phyloP scores from a whole-genome alignment of 2,329 filamentous ascomycete genomes.

The Dothideomycetidae sp. region DNA sequence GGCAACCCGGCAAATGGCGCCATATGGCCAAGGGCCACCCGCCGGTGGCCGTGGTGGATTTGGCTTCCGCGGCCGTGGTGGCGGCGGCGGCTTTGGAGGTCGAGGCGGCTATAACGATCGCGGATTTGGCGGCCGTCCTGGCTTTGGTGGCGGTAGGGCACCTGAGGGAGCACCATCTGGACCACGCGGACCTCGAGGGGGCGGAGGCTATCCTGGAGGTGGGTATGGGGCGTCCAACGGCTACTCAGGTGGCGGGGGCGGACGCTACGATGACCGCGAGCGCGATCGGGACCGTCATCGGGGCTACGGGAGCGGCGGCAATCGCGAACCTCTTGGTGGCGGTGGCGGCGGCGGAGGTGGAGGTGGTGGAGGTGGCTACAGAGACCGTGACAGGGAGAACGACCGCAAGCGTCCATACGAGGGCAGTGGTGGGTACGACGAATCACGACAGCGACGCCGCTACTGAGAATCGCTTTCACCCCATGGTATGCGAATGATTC shows the following conservation, averaged over 20 bases:
- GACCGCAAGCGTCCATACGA: slow-evolving; percentile 51
- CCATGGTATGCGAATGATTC: no score
- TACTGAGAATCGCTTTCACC: no score
- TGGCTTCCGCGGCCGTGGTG: slow-evolving; percentile 35
- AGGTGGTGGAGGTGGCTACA: slow-evolving; percentile 34
- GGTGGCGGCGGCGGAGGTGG: slow-evolving; percentile 39
- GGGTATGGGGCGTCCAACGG: slow-evolving; percentile 17
- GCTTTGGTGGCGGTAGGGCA: slow-evolving; percentile 30
- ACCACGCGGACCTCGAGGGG: slow-evolving; percentile 27
- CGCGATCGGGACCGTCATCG: slow-evolving; percentile 9
- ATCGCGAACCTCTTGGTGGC: slow-evolving; percentile 69
- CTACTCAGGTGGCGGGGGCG: slow-evolving; percentile 24
- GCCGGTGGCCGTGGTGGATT: slow-evolving; percentile 38
- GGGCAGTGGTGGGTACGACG: slow-evolving; percentile 56
- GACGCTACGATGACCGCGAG: slow-evolving; percentile 12
- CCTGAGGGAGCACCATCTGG: slow-evolving; percentile 36
- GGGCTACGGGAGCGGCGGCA: slow-evolving; percentile 26
- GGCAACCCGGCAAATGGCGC: slow-evolving; percentile 55
- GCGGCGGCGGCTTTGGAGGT: slow-evolving; percentile 20
- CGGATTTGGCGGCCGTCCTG: slow-evolving; percentile 13
- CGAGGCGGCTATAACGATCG: slow-evolving; percentile 22
- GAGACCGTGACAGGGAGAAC: slow-evolving; percentile 35
- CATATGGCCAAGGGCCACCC: slow-evolving; percentile 40
- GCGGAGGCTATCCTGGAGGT: slow-evolving; percentile 21
- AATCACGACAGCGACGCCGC: slow-evolving; percentile 47